phyloP scores from a whole-genome alignment of 2,329 filamentous ascomycete species.

The Talaromyces pinophilus region DNA sequence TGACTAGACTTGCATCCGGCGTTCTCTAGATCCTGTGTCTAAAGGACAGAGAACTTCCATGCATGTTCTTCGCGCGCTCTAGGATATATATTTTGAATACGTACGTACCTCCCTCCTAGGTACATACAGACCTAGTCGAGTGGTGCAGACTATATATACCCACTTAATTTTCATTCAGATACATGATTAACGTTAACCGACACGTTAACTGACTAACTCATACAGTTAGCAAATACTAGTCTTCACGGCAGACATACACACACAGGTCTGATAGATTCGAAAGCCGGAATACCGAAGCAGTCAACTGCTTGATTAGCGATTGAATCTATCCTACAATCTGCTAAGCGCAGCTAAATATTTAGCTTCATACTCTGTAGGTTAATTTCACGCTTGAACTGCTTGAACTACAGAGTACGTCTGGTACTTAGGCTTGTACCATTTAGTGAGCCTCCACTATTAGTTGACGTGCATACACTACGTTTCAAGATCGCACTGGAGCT shows the following conservation, averaged over 20 bases:
- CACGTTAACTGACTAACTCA: neutral
- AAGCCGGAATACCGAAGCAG: neutral
- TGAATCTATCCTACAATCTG: neutral
- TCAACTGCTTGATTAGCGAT: neutral
- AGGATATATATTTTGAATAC: conserved; percentile 5
- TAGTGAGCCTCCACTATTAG: neutral
- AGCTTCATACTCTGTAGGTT: neutral
- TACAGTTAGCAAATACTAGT: neutral
- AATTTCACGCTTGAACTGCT: neutral
- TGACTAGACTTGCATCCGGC: conserved; percentile 1
- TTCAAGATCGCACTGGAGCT: neutral
- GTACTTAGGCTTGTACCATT: neutral
- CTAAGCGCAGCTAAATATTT: neutral
- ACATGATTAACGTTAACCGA: neutral
- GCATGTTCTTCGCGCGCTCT: conserved; percentile 42
- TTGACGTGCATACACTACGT: neutral
- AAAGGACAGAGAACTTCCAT: conserved; percentile 31
- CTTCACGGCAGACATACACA: neutral
- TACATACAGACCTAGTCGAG: neutral
- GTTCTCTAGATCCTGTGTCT: neutral
- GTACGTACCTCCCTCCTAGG: neutral
- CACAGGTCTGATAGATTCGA: neutral
- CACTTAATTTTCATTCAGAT: neutral
- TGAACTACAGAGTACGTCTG: neutral
- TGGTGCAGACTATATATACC: conserved; percentile 13